Evolutionary conservation across 129 eudicot species (phyloP).

Genomic region (Erigeron canadensis): DNA sequence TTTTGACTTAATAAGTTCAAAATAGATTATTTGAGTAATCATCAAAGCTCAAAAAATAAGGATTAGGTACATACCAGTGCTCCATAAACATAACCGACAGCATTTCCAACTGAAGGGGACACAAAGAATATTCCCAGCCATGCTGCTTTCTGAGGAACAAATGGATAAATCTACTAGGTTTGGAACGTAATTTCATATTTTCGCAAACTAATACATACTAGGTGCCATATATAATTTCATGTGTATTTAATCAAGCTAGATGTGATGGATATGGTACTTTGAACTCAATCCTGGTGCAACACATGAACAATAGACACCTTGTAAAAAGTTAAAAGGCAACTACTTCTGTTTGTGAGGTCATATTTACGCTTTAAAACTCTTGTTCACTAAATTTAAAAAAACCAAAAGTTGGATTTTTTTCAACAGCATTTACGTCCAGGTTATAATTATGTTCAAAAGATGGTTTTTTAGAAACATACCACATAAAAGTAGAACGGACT

Average conservation of each 20-base stretch:
- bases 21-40: neutral
- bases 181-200: neutral
- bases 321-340: too few relatives aligned
- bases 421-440: neutral
- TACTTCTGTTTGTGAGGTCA: too few relatives aligned
- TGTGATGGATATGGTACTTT: too few relatives aligned
- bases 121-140: slow-evolving; percentile 97
- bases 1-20: neutral
- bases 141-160: slow-evolving; percentile 61
- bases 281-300: too few relatives aligned
- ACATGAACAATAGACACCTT: too few relatives aligned
- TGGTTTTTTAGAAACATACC: neutral
- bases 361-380: too few relatives aligned
- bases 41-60: neutral
- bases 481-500: neutral
- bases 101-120: slow-evolving; percentile 94
- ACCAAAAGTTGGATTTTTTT: neutral
- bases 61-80: slow-evolving; percentile 54
- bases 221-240: too few relatives aligned
- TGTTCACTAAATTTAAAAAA: too few relatives aligned
- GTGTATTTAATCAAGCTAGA: too few relatives aligned
- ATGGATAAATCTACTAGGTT: neutral
- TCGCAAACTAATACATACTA: neutral
- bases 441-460: neutral
- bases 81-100: slow-evolving; percentile 93